phyloP scores from a whole-genome alignment of 352 stramenopile species.

The Globisporangium megalacanthum region DNA sequence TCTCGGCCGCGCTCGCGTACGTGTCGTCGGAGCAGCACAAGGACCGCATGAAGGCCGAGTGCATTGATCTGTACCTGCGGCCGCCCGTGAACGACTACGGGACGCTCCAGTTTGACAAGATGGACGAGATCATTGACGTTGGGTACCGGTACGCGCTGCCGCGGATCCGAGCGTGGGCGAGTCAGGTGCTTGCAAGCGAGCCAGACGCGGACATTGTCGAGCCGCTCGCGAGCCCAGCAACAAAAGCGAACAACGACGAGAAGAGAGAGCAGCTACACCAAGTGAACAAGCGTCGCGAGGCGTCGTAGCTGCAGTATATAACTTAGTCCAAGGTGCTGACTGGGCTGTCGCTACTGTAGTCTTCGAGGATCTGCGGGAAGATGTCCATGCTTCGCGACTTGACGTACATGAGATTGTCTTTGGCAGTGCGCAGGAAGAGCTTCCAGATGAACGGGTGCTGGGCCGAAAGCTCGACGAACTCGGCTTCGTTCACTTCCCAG shows the following conservation, averaged over 20 bases:
- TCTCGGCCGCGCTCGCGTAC: slow-evolving; percentile 84
- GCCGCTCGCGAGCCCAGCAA: neutral
- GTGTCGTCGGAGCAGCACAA: slow-evolving; percentile 89
- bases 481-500: slow-evolving; percentile 33
- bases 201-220: slow-evolving; percentile 60
- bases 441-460: slow-evolving; percentile 63
- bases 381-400: slow-evolving; percentile 35
- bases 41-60: slow-evolving; percentile 76
- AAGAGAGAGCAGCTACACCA: neutral
- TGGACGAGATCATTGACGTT: slow-evolving; percentile 86
- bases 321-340: neutral
- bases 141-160: slow-evolving; percentile 81
- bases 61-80: slow-evolving; percentile 85
- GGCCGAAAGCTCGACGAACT: slow-evolving; percentile 39
- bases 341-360: slow-evolving; percentile 1
- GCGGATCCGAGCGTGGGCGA: slow-evolving; percentile 53
- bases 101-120: slow-evolving; percentile 92
- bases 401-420: slow-evolving; percentile 52
- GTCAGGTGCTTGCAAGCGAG: slow-evolving; percentile 43
- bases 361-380: slow-evolving; percentile 56
- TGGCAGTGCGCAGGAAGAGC: slow-evolving; percentile 60
- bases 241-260: too few species aligned
- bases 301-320: slow-evolving; percentile 13
- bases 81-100: slow-evolving; percentile 87
- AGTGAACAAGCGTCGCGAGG: neutral